Conservation (phyloP, 2,329 filamentous ascomycete species). For the Cytospora paraplurivora region DNA sequence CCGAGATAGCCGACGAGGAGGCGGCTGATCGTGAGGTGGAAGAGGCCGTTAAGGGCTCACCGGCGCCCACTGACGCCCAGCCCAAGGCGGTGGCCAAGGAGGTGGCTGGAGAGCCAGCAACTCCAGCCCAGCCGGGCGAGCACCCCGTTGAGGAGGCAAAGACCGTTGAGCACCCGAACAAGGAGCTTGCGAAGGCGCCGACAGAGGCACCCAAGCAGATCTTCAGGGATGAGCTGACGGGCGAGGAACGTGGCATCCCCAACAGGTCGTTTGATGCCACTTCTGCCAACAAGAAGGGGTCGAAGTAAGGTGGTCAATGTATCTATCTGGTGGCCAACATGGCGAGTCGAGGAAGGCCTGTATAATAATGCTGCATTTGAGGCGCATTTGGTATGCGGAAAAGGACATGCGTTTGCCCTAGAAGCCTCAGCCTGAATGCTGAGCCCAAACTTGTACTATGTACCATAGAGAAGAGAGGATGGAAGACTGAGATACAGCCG, state of each 20-base stretch:
- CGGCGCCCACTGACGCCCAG: conserved; percentile 5
- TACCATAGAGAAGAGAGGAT: not conserved
- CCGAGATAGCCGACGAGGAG: conserved; percentile 80
- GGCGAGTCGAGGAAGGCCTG: conserved; percentile 25
- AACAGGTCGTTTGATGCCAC: conserved; percentile 39
- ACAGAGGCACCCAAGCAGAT: conserved; percentile 13
- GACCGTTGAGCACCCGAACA: not conserved
- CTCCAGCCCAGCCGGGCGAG: conserved; percentile 8
- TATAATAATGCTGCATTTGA: conserved; percentile 33
- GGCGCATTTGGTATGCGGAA: conserved; percentile 16
- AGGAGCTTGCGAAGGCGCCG: conserved; percentile 1
- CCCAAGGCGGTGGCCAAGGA: conserved; percentile 22
- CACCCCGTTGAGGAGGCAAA: not conserved
- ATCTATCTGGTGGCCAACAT: not conserved
- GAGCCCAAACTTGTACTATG: not conserved
- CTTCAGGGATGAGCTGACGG: conserved; percentile 14
- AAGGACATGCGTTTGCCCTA: not conserved
- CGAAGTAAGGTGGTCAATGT: not conserved
- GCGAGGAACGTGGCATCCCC: conserved; percentile 29
- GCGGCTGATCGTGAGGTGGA: conserved; percentile 38
- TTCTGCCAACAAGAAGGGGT: conserved; percentile 35
- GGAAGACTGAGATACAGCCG: not conserved
- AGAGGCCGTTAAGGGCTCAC: conserved; percentile 12
- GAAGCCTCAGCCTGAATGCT: not conserved
- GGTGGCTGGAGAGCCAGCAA: conserved; percentile 5